Base-by-base conservation (phyloP, 1,139 yeast species). In the Protomyces arabidopsidicola region DNA sequence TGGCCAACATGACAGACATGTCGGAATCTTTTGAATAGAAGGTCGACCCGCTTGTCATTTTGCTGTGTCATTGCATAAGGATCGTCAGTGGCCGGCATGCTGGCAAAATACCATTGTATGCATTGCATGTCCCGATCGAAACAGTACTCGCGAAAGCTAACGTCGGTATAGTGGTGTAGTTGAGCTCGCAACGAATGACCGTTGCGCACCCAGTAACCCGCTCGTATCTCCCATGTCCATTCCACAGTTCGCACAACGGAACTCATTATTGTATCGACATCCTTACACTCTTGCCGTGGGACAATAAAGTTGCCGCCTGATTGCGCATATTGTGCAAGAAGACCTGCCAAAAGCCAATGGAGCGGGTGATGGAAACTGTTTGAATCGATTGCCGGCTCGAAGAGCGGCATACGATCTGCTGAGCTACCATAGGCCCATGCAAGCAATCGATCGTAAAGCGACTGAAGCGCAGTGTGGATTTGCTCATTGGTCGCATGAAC, bases 201-300 rank as follows among this genome's bases (percentile, higher is more conserved):
- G 72, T 93, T 93, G 72, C 98, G 82, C 2, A 93, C 89, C 98
- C 98, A 93, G 67, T 87, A 82, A 0, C 96, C 96, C 1, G 83
- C 80, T 55, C 84, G 83, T 16, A 90, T 84, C 72, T 93, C 97
- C 0, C 91, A 79, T 6, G 86, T 79, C 22, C 88, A 75, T 0
- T 88, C 95, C 38, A 89, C 73, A 0, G 93, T 87, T 65, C 96
- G 79, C 24, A 93, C 75, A 0, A 97, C 87, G 68, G 87, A 87
- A 8, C 36, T 39, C 45, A 58, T 39, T 34, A 24, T 16, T 2
- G 16, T 45, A 8, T 52, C 53, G 20, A 38, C 24, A 22, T 35
- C 39, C 20, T 42, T 42, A 27, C 48, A 36, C 16, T 57, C 45
- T n/a, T 50, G 55, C n/a, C n/a, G 8, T 27, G 31, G 31, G 9